Conservation (phyloP, 73 alveolate genomes). For the Paramecium primaurelia region DNA sequence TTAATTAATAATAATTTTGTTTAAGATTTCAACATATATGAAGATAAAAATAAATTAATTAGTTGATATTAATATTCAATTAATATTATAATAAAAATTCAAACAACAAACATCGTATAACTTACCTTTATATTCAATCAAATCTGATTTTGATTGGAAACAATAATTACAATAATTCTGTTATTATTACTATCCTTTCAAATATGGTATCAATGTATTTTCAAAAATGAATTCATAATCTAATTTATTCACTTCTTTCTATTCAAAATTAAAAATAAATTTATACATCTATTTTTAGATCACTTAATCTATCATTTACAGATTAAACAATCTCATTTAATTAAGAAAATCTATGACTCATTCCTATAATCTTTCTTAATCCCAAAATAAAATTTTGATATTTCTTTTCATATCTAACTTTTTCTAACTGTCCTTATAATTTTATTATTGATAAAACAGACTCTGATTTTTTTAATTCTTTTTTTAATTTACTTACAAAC, state of each 20-base stretch:
- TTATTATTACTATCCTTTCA: not conserved
- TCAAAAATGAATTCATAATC: not conserved
- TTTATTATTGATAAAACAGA: slow-evolving; percentile 4
- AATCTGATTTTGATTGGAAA: not conserved
- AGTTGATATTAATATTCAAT: not conserved
- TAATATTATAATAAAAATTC: slow-evolving; percentile 1
- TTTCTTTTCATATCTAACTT: slow-evolving; percentile 14
- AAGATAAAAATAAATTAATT: not conserved
- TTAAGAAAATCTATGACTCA: slow-evolving; percentile 12
- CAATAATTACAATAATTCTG: slow-evolving; percentile 10
- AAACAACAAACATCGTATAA: not conserved
- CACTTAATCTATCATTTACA: not conserved
- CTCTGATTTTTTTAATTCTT: not conserved
- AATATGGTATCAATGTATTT: slow-evolving; percentile 5
- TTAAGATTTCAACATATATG: not conserved
- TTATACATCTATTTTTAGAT: slow-evolving; percentile 13
- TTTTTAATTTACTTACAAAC: slow-evolving; percentile 17
- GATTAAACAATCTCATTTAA: not conserved
- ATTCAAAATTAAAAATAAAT: not conserved
- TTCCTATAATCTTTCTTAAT: not conserved
- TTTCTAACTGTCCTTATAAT: not conserved
- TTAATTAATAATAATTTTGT: not conserved
- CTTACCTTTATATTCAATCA: not conserved
- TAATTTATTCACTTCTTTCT: not conserved
- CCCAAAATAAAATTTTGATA: not conserved